Percentiles rank a stretch among this genome's conserved stretches.
These are phyloP conservation scores for Panus rudis DNA, from an alignment of 768 basidiomycete genomes.

Conservation along the genomic window DNA sequence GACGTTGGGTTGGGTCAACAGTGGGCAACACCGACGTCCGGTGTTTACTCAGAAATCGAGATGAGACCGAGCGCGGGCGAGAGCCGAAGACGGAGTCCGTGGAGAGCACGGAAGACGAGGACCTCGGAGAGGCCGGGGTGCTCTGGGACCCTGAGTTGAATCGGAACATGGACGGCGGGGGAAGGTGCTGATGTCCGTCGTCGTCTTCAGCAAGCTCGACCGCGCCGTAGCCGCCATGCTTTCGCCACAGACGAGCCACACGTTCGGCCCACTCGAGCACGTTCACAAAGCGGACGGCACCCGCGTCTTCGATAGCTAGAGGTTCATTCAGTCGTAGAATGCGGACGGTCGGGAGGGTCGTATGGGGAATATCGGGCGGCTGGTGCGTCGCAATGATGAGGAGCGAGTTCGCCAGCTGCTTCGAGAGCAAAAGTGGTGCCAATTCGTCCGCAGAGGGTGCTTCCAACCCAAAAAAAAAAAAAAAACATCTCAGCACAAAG, in stretches of 20 bases:
- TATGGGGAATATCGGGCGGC: conserved; percentile 22
- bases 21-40: conserved; percentile 14
- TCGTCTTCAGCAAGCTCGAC: conserved; percentile 19
- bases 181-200: conserved; percentile 17
- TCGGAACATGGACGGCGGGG: conserved; percentile 18
- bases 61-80: conserved; percentile 10
- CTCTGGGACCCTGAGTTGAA: conserved; percentile 13
- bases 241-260: conserved; percentile 30
- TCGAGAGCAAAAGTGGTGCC: conserved; percentile 26
- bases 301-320: conserved; percentile 25
- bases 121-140: conserved; percentile 16
- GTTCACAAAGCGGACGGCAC: conserved; percentile 29
- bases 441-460: conserved; percentile 28
- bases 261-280: conserved; percentile 35
- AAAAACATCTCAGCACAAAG: neutral
- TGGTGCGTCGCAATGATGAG: conserved; percentile 31
- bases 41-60: conserved; percentile 6
- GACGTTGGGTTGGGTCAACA: conserved; percentile 26
- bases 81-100: conserved; percentile 4
- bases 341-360: conserved; percentile 26
- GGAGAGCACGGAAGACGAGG: conserved; percentile 13
- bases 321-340: conserved; percentile 28
- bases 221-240: conserved; percentile 22
- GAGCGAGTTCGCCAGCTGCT: conserved; percentile 29
- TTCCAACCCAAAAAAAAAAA: conserved; percentile 8